phyloP scores from a whole-genome alignment of 768 basidiomycete genomes.

The Boletus vermiculosoides region DNA sequence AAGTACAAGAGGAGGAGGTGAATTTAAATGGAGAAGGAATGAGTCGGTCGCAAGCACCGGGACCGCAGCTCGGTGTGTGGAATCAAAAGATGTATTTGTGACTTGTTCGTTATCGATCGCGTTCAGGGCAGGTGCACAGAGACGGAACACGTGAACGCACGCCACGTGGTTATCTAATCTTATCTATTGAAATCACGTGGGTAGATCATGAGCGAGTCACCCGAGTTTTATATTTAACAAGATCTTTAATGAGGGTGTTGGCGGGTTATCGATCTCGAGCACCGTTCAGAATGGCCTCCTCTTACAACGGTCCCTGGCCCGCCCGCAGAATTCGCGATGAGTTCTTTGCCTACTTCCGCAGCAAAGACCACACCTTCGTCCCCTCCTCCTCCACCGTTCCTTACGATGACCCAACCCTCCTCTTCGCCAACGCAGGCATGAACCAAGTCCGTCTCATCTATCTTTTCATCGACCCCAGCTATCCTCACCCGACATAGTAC shows the following conservation, averaged over 20 bases:
- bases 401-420: conserved; percentile 94
- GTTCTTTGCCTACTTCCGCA: conserved; percentile 87
- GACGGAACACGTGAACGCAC: conserved; percentile 6
- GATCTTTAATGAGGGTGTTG: conserved; percentile 6
- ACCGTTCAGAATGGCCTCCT: conserved; percentile 26
- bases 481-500: conserved; percentile 53
- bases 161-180: conserved; percentile 22
- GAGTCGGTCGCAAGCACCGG: conserved; percentile 28
- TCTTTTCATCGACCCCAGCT: background rate
- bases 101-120: conserved; percentile 53
- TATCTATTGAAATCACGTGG: conserved; percentile 14
- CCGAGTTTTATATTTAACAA: background rate
- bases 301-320: conserved; percentile 58
- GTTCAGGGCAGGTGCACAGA: conserved; percentile 41
- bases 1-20: conserved; percentile 15
- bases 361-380: conserved; percentile 81
- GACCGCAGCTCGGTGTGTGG: conserved; percentile 22
- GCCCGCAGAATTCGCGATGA: conserved; percentile 81
- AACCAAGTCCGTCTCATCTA: conserved; percentile 62
- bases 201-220: conserved; percentile 12
- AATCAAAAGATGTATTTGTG: conserved; percentile 14
- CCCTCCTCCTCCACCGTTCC: conserved; percentile 92
- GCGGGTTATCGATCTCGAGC: conserved; percentile 25
- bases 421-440: conserved; percentile 99
- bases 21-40: background rate